Evolutionary conservation across 1,284 basidiomycete genomes (phyloP), one percentile per base, ranked within the genome.

Genomic region (Neolentinus lepideus): DNA sequence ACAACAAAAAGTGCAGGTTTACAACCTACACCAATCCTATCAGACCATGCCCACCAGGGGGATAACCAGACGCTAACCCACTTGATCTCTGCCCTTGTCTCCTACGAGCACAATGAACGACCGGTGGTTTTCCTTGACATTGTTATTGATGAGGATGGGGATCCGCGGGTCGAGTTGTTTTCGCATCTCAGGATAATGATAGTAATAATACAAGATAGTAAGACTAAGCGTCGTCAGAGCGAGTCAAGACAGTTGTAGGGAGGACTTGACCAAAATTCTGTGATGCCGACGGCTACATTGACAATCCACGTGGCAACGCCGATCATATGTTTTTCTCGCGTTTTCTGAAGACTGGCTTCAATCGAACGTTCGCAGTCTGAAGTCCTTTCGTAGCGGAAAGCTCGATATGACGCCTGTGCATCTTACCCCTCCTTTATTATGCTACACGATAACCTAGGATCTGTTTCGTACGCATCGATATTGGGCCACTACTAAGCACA

Each of bases 51-150:
- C n/a, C n/a, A n/a, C n/a, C n/a, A n/a, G n/a, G n/a, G n/a, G n/a
- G 52, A 45, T 25, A 2, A 51, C 4, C 29, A 6, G 12, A 31
- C 29, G 53, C 19, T 29, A 25, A 66, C 75, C 57, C 51, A 88
- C 89, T 79, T 98, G 96, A 66, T 98, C 94, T 65, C 92, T 82
- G 8, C 90, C 92, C 70, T 88, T 92, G 77, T 99, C 96, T 35
- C 97, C 97, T 22, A 99, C 94, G 52, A 99, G 81, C 38, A 98
- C 93, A 69, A 99, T 92, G 79, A 99, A 98, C 4, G 92, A 95
- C 36, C 97, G 80, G 64, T 98, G 91, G 62, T 95, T 94, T 61
- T 86, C 81, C 71, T 91, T 87, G 68, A 97, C 94, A 83, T 93
- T 93, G 73, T 95, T 96, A 64, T 84, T 87, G 69, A 98, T 95